phyloP scores from a whole-genome alignment of 805 yeast genomes.

The Cyberlindnera euphorbiiphila region DNA sequence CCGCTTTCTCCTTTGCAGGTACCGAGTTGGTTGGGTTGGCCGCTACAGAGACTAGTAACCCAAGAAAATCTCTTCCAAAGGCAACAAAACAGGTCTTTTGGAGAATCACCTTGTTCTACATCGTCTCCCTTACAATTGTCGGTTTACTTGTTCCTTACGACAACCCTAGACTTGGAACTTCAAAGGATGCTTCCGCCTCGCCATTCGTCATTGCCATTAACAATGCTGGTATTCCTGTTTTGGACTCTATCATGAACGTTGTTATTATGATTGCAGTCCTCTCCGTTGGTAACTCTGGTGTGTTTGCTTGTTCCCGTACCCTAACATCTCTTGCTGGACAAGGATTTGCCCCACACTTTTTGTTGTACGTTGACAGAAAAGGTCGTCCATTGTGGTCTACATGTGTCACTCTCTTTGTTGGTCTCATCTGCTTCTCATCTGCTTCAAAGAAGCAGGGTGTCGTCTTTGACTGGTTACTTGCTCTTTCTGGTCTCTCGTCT shows the following conservation, averaged over 20 bases:
- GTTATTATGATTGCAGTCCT: slow-evolving; percentile 57
- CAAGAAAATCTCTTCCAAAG: slow-evolving; percentile 45
- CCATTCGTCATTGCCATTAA: slow-evolving; percentile 74
- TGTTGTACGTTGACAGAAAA: slow-evolving; percentile 43
- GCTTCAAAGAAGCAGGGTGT: slow-evolving; percentile 52
- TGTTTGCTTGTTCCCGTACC: slow-evolving; percentile 54
- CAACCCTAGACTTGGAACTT: slow-evolving; percentile 44
- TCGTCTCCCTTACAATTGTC: slow-evolving; percentile 49
- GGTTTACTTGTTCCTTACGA: slow-evolving; percentile 74
- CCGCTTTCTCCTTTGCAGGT: slow-evolving; percentile 69
- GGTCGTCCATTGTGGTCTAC: slow-evolving; percentile 56
- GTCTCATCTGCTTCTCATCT: slow-evolving; percentile 55
- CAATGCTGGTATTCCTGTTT: slow-evolving; percentile 55
- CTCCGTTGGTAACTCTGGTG: slow-evolving; percentile 28
- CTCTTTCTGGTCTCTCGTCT: slow-evolving; percentile 70
- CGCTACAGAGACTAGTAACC: slow-evolving; percentile 44
- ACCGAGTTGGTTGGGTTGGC: slow-evolving; percentile 56
- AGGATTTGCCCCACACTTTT: slow-evolving; percentile 46
- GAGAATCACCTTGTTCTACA: slow-evolving; percentile 71
- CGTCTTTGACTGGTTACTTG: slow-evolving; percentile 70
- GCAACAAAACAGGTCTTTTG: slow-evolving; percentile 56
- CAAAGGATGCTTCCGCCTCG: slow-evolving; percentile 63
- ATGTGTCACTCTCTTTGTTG: slow-evolving; percentile 40
- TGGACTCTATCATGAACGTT: slow-evolving; percentile 60
- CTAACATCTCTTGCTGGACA: slow-evolving; percentile 48